Evolutionary conservation across 257 asterid genomes (phyloP), one percentile per base, ranked within the genome.

Genomic region (Eustoma russellianum): DNA sequence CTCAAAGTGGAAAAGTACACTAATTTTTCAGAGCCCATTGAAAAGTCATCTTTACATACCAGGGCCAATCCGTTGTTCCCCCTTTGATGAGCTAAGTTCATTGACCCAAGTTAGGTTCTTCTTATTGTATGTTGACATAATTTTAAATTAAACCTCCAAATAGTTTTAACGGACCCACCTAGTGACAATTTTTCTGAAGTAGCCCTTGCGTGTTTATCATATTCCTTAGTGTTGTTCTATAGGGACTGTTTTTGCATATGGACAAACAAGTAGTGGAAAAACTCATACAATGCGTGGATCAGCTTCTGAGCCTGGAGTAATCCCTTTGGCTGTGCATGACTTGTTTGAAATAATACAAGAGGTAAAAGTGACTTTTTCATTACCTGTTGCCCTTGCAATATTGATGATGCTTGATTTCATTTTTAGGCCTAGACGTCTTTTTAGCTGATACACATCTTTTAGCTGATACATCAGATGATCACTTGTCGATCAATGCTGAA

Each of bases 241-340:
- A 90, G 98, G 98, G 52, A 90, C 96, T 46, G 98, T 90, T 33
- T 90, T 90, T 78, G 98, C 98, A 48, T 90, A 90, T 78, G 98
- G 98, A 53, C 98, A 90, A 75, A 90, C 98, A 48, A 90, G 94
- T 57, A 90, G 96, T 66, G 98, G 98, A 33, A 90, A 90, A 64
- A 90, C 98, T 6, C 86, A 86, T 65, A 90, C 98, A 2, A 90
- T 90, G 98, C 89, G 98, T 30, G 98, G 98, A 59, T 81, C 94
- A 53, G 63, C 57, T 56, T 67, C 66, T n/a, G 96, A 90, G 71
- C 96, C 85, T 48, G 98, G 98, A 79, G 91, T 90, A 41, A 90
- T 90, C 50, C 94, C 96, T 14, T 83, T 86, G 28, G 84, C 98
- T 43, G 86, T 90, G 18, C 78, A 65, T 5, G 96, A 90, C 56